Evolutionary conservation across 192 early-diverging fungal species (phyloP).

Genomic region (Phycomyces blakesleeanus): DNA sequence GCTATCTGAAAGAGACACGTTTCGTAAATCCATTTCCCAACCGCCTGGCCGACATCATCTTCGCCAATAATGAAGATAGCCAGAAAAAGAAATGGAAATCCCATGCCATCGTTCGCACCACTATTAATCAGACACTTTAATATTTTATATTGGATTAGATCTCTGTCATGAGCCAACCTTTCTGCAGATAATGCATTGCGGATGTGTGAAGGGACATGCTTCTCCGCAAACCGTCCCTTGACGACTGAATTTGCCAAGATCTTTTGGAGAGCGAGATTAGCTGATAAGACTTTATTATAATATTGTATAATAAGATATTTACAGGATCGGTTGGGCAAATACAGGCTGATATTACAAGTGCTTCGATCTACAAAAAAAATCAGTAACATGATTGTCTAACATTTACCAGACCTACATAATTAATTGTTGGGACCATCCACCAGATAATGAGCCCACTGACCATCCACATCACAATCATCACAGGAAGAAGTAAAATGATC

Average conservation of each 20-base stretch:
- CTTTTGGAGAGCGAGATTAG: conserved; percentile 21
- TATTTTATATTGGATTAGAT: background rate
- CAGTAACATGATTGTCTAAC: conserved; percentile 9
- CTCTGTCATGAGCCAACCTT: conserved; percentile 33
- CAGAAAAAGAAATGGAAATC: conserved; percentile 79
- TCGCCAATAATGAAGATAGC: conserved; percentile 65
- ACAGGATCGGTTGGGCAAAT: conserved; percentile 92
- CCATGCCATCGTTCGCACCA: conserved; percentile 85
- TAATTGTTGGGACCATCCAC: conserved; percentile 47
- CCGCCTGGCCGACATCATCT: conserved; percentile 50
- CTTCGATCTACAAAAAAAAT: conserved; percentile 50
- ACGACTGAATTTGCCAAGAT: conserved; percentile 89
- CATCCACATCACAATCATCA: conserved; percentile 82
- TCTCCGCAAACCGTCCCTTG: conserved; percentile 90
- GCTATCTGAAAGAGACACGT: conserved; percentile 78
- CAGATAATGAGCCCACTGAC: conserved; percentile 64
- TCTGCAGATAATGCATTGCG: conserved; percentile 75
- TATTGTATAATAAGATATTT: conserved; percentile 10
- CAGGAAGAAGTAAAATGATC: conserved; percentile 67
- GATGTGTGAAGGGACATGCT: conserved; percentile 73
- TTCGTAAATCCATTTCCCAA: conserved; percentile 77
- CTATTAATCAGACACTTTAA: conserved; percentile 39
- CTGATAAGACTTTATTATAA: conserved; percentile 5
- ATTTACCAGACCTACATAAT: conserved; percentile 42
- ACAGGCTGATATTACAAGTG: conserved; percentile 78